Conservation (phyloP, 2,329 filamentous ascomycete genomes). For the Didymella pinodella region DNA sequence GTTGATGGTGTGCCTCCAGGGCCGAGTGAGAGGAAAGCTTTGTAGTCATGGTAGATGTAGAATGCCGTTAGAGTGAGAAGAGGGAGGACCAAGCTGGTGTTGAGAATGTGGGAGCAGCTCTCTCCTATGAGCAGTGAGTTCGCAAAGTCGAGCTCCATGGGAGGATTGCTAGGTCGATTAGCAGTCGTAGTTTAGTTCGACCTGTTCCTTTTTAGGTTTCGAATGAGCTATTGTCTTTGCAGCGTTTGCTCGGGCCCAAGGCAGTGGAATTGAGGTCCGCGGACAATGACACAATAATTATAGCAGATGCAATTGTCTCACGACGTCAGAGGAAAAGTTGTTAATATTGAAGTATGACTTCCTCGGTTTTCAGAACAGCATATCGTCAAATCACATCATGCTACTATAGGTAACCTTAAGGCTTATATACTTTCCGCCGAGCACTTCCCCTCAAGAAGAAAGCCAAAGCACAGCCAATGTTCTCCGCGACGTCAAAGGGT, state of each 20-base stretch:
- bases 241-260: conserved; percentile 1
- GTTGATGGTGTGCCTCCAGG: conserved; percentile 83
- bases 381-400: neutral
- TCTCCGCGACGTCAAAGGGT: conserved; percentile 21
- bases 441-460: conserved; percentile 1
- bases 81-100: conserved; percentile 32
- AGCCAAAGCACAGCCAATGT: conserved; percentile 13
- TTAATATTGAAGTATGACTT: neutral
- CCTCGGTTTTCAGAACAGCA: neutral
- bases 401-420: neutral
- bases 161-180: neutral
- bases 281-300: conserved; percentile 14
- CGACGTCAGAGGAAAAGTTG: neutral
- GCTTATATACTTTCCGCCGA: conserved; percentile 11
- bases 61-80: conserved; percentile 40
- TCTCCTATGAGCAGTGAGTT: conserved; percentile 14
- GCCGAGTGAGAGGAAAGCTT: conserved; percentile 77
- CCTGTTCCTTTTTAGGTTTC: neutral
- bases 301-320: conserved; percentile 1
- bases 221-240: neutral
- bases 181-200: neutral
- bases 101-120: conserved; percentile 26
- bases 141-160: conserved; percentile 2
- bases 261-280: conserved; percentile 12
- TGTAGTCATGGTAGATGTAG: conserved; percentile 73